Conservation (phyloP, 441 rosid species). For the Melastoma candidum region DNA sequence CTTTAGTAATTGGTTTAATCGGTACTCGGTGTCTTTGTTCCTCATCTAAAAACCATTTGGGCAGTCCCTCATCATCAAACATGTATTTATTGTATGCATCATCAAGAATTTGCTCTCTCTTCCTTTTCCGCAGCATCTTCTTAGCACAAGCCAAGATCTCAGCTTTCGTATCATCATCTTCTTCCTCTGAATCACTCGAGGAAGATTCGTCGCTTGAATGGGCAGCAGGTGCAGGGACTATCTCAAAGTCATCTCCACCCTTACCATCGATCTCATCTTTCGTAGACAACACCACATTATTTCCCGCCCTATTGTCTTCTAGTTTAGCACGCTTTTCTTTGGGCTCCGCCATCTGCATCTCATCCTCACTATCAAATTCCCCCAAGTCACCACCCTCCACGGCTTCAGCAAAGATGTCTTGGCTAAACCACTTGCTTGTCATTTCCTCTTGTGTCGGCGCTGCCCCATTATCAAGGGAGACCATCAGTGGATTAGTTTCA, state of each 20-base stretch:
- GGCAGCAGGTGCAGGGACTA: conserved; percentile 66
- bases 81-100: conserved; percentile 76
- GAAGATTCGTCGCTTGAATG: conserved; percentile 70
- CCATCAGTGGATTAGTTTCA: conserved; percentile 79
- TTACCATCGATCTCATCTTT: conserved; percentile 14
- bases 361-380: conserved; percentile 41
- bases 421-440: conserved; percentile 75
- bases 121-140: conserved; percentile 89
- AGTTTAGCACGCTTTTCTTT: conserved; percentile 17
- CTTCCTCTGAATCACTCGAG: conserved; percentile 58
- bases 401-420: conserved; percentile 78
- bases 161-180: conserved; percentile 52
- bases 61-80: conserved; percentile 64
- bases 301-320: conserved; percentile 24
- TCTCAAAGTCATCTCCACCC: conserved; percentile 60
- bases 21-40: conserved; percentile 69
- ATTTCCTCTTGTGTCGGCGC: conserved; percentile 61
- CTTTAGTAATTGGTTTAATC: conserved; percentile 72
- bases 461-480: conserved; percentile 56
- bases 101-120: conserved; percentile 68
- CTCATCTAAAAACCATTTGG: conserved; percentile 85
- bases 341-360: conserved; percentile 27
- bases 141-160: conserved; percentile 87
- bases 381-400: conserved; percentile 72
- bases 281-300: conserved; percentile 15